phyloP scores from a whole-genome alignment of 441 rosid genomes.

The Rhodomyrtus psidioides region DNA sequence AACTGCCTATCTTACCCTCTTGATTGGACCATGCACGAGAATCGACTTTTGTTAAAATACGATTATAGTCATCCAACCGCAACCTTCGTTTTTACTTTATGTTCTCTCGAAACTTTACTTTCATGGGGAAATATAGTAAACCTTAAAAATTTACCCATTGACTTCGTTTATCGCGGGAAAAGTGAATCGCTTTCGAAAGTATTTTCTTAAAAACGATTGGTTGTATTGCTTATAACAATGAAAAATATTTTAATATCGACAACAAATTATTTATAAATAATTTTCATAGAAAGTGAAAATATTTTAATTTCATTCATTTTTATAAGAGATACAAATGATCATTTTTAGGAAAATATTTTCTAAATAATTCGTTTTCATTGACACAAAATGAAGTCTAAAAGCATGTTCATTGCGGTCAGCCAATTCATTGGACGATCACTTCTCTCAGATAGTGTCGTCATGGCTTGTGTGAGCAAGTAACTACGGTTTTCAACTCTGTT shows the following conservation, averaged over 20 bases:
- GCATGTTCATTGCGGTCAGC: neutral
- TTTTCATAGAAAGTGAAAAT: neutral
- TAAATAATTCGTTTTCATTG: neutral
- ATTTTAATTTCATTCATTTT: neutral
- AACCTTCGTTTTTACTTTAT: neutral
- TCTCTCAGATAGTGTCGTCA: no score
- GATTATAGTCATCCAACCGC: neutral
- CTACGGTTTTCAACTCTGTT: no score
- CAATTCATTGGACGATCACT: no score
- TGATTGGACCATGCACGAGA: neutral
- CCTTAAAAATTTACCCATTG: neutral
- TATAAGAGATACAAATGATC: neutral
- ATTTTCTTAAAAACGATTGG: neutral
- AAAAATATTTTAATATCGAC: neutral
- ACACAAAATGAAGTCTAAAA: neutral
- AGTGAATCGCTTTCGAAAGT: neutral
- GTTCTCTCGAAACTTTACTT: neutral
- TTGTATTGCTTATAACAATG: fast-evolving
- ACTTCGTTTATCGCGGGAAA: neutral
- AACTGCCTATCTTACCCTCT: neutral
- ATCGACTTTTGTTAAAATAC: neutral
- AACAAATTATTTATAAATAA: neutral
- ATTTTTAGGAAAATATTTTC: neutral
- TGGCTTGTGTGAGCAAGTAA: no score
- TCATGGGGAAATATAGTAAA: neutral